phyloP scores from a whole-genome alignment of 805 yeast genomes.

The Schizosaccharomyces osmophilus region DNA sequence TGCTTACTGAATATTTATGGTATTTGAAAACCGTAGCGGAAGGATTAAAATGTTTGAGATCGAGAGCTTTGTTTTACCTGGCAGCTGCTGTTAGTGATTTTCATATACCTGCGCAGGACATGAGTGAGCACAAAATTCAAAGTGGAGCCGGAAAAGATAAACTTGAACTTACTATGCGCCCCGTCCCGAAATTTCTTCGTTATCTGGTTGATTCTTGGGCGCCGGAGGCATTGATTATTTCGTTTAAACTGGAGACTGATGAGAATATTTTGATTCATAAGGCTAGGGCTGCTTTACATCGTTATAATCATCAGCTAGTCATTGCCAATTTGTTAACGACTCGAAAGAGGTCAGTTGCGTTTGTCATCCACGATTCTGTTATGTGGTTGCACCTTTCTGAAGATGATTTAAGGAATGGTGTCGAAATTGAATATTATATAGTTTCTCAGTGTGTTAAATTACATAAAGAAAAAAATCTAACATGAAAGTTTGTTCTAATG shows the following conservation, averaged over 20 bases:
- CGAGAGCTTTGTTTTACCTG: conserved; percentile 48
- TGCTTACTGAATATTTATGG: conserved; percentile 80
- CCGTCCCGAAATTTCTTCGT: conserved; percentile 81
- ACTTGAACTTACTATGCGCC: conserved; percentile 65
- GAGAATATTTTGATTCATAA: conserved; percentile 40
- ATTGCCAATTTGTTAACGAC: conserved; percentile 82
- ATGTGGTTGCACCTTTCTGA: background rate
- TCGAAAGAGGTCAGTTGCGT: conserved; percentile 66
- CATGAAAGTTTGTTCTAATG: background rate
- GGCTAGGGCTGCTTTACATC: conserved; percentile 50
- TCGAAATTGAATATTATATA: background rate
- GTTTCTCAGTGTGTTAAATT: background rate
- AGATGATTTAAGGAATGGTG: background rate
- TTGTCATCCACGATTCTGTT: conserved; percentile 21
- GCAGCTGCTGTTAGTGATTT: conserved; percentile 98
- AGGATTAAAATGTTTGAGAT: conserved; percentile 28
- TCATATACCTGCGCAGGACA: conserved; percentile 60
- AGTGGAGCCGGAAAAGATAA: conserved; percentile 48
- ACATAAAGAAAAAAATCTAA: background rate
- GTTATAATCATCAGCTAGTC: conserved; percentile 81
- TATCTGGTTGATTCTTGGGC: conserved; percentile 86
- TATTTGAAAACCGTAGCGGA: conserved; percentile 47
- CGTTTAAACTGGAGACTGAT: conserved; percentile 88
- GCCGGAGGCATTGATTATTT: conserved; percentile 76
- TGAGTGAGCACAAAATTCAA: conserved; percentile 90